phyloP scores from a whole-genome alignment of 768 basidiomycete genomes.

The Termitomyces sp. region DNA sequence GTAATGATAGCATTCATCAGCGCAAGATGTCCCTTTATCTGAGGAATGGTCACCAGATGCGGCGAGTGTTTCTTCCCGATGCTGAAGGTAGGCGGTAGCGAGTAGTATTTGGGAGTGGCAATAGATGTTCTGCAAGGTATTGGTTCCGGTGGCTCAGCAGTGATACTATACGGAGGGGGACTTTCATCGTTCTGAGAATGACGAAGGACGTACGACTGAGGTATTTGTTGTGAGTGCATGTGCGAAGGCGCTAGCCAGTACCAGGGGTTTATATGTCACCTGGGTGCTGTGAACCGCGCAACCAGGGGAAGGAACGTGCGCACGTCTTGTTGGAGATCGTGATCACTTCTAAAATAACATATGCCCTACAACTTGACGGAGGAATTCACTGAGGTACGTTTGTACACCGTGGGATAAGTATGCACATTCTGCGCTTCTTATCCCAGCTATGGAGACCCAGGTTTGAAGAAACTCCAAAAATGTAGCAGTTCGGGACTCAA shows the following conservation, averaged over 20 bases:
- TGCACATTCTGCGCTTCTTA: too few species aligned
- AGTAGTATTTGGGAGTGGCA: background rate
- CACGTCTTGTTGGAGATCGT: background rate
- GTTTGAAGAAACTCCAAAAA: too few species aligned
- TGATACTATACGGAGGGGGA: background rate
- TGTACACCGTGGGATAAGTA: too few species aligned
- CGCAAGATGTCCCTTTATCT: slow-evolving; percentile 12
- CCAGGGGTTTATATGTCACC: too few species aligned
- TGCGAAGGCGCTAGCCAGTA: too few species aligned
- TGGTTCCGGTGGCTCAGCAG: background rate
- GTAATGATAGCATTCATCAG: slow-evolving; percentile 8
- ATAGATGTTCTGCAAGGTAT: background rate
- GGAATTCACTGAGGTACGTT: too few species aligned
- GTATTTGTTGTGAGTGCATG: background rate
- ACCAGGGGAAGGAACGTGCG: background rate
- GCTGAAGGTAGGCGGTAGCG: slow-evolving; percentile 5
- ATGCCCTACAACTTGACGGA: too few species aligned
- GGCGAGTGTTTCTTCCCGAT: slow-evolving; percentile 3
- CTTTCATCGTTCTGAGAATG: background rate
- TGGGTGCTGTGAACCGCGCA: background rate
- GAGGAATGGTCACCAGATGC: slow-evolving; percentile 4
- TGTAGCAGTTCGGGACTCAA: too few species aligned
- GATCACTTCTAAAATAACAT: too few species aligned
- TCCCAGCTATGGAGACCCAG: too few species aligned
- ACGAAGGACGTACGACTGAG: too few species aligned